phyloP scores from a whole-genome alignment of 176 grass and related monocot species.

The Oryza glumipatula region DNA sequence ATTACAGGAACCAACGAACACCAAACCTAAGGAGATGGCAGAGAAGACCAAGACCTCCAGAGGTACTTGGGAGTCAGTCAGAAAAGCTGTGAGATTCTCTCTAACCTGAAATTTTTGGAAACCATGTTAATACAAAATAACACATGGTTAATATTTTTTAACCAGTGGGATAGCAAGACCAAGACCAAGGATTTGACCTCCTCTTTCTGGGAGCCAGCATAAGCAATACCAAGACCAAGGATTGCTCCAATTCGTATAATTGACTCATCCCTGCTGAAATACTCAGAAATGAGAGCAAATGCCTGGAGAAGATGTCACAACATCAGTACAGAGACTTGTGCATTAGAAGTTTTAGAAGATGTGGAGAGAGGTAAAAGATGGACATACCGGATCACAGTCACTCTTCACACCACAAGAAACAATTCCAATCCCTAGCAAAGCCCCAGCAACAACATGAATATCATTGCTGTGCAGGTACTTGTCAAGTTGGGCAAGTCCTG shows the following conservation, averaged over 20 bases:
- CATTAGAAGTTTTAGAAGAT: background rate
- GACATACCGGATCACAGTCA: slow-evolving; percentile 76
- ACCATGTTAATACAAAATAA: slow-evolving; percentile 43
- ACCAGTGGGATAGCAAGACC: background rate
- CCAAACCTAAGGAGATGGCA: slow-evolving; percentile 81
- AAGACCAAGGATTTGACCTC: slow-evolving; percentile 41
- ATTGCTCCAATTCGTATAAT: slow-evolving; percentile 71
- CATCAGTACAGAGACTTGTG: background rate
- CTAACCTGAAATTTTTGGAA: slow-evolving; percentile 60
- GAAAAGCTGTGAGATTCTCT: slow-evolving; percentile 58
- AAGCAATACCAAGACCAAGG: slow-evolving; percentile 79
- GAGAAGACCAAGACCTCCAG: slow-evolving; percentile 93
- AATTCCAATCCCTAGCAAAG: slow-evolving; percentile 72
- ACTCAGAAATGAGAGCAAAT: slow-evolving; percentile 67
- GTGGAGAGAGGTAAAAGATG: background rate
- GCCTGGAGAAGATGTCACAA: slow-evolving; percentile 40
- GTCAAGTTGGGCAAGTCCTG: slow-evolving; percentile 70
- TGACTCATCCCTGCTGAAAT: slow-evolving; percentile 63
- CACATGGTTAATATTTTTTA: background rate
- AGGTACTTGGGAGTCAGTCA: slow-evolving; percentile 79
- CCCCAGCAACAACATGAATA: slow-evolving; percentile 77
- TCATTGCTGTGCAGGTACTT: slow-evolving; percentile 71
- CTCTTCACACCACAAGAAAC: slow-evolving; percentile 75
- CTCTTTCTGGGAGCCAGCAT: slow-evolving; percentile 76
- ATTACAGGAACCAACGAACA: slow-evolving; percentile 95